A percentile compares a stretch with the other conserved stretches of the same genome.
Conservation (phyloP, 495 filamentous ascomycete species). For the Emericellopsis terricola region DNA sequence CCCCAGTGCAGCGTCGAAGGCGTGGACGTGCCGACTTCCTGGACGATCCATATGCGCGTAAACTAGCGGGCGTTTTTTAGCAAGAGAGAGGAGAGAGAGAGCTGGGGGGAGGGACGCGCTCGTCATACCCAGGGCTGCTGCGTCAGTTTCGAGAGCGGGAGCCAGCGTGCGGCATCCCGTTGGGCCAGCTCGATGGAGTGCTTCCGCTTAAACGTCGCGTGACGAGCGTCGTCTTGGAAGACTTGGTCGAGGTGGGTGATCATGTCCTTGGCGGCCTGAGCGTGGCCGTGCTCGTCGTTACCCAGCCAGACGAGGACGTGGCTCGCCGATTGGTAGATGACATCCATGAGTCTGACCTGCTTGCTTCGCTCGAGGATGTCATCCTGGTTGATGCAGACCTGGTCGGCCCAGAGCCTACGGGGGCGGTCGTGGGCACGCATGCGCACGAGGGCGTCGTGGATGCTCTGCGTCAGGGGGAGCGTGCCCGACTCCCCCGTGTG, state of each 20-base stretch:
- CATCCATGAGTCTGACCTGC: slow-evolving; percentile 17
- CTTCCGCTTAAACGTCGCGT: background rate
- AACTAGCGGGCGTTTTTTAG: slow-evolving; percentile 3
- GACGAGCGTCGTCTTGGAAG: background rate
- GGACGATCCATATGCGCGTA: slow-evolving; percentile 9
- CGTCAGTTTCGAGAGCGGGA: slow-evolving; percentile 3
- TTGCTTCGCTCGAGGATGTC: slow-evolving; percentile 10
- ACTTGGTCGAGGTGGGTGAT: background rate
- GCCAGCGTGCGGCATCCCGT: background rate
- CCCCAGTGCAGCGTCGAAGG: slow-evolving; percentile 10
- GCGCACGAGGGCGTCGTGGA: slow-evolving; percentile 1
- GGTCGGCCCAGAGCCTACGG: slow-evolving; percentile 11
- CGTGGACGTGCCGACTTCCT: slow-evolving; percentile 7
- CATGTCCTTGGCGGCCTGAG: background rate
- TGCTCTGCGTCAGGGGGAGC: slow-evolving; percentile 2
- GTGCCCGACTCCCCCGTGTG: background rate
- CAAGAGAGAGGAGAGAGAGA: background rate
- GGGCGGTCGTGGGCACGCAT: background rate
- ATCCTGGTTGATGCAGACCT: slow-evolving; percentile 22
- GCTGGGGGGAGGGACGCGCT: background rate
- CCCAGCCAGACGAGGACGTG: slow-evolving; percentile 16
- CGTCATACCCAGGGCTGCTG: slow-evolving; percentile 1
- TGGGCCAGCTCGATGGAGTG: background rate
- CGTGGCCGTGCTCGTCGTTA: background rate
- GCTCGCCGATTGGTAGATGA: slow-evolving; percentile 12